Conservation (phyloP, 148 eudicot species). For the Fallopia convolvulus region DNA sequence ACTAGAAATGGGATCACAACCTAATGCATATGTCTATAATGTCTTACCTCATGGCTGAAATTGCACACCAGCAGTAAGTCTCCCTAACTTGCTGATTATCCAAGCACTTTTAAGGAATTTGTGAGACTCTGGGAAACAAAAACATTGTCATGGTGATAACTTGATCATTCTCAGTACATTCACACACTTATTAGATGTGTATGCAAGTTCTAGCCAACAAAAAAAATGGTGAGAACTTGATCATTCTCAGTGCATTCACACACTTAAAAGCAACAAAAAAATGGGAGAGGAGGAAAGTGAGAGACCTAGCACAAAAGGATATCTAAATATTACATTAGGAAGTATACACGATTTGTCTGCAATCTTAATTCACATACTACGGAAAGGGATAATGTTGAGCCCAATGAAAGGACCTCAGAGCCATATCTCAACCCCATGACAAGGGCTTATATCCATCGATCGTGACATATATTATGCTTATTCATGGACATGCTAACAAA, state of each 20-base stretch:
- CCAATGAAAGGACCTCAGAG: constrained; percentile 73
- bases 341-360: not conserved
- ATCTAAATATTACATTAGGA: not conserved
- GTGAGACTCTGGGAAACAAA: constrained; percentile 35
- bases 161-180: not conserved
- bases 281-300: not conserved
- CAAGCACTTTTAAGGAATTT: constrained; percentile 67
- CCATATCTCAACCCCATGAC: constrained; percentile 87
- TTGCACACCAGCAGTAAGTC: constrained; percentile 72
- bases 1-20: constrained; percentile 30
- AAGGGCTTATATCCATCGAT: constrained; percentile 37
- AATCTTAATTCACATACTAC: constrained; percentile 38
- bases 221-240: too few relatives aligned
- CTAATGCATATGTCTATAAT: constrained; percentile 39
- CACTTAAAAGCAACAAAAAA: not conserved
- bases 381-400: constrained; percentile 53
- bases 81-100: constrained; percentile 75
- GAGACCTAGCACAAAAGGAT: not conserved
- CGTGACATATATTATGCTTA: constrained; percentile 46
- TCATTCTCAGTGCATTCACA: too few relatives aligned
- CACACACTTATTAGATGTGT: not conserved
- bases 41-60: constrained; percentile 60
- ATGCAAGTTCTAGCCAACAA: not conserved
- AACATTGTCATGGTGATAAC: not conserved
- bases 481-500: constrained; percentile 34